These are phyloP conservation scores for Medicago lupulina DNA, from an alignment of 306 rosid species.

Conservation along the genomic window DNA sequence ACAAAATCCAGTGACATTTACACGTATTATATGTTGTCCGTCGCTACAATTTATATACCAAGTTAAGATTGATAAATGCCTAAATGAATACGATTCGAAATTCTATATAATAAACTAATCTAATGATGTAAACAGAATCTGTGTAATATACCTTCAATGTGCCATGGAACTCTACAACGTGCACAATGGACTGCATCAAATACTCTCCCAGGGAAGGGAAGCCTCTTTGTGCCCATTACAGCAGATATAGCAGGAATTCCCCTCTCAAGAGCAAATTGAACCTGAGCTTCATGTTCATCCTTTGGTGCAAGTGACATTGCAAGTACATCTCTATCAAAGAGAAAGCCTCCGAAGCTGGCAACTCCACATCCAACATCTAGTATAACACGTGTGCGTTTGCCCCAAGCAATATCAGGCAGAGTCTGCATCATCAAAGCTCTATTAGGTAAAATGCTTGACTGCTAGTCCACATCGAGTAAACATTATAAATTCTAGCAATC, in stretches of 20 bases:
- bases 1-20: conserved; percentile 17
- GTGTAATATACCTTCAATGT: conserved; percentile 75
- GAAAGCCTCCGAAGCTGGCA: conserved; percentile 98
- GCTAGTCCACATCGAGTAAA: conserved; percentile 31
- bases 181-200: conserved; percentile 95
- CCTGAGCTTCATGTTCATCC: conserved; percentile 99
- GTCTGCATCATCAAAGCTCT: conserved; percentile 60
- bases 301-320: conserved; percentile 97
- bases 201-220: conserved; percentile 91
- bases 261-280: conserved; percentile 97
- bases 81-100: conserved; percentile 19
- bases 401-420: conserved; percentile 85
- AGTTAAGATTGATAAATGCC: conserved; percentile 31
- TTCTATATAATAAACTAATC: conserved; percentile 16
- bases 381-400: conserved; percentile 82
- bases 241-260: conserved; percentile 99
- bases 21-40: neutral
- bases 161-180: conserved; percentile 99
- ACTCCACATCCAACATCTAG: conserved; percentile 99
- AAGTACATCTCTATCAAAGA: conserved; percentile 89
- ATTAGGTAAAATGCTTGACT: conserved; percentile 35
- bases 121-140: conserved; percentile 21
- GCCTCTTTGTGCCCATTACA: conserved; percentile 98
- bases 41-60: conserved; percentile 22
- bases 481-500: neutral